Conservation (phyloP, 1,284 basidiomycete genomes). For the Sanghuangporus sanghuang region DNA sequence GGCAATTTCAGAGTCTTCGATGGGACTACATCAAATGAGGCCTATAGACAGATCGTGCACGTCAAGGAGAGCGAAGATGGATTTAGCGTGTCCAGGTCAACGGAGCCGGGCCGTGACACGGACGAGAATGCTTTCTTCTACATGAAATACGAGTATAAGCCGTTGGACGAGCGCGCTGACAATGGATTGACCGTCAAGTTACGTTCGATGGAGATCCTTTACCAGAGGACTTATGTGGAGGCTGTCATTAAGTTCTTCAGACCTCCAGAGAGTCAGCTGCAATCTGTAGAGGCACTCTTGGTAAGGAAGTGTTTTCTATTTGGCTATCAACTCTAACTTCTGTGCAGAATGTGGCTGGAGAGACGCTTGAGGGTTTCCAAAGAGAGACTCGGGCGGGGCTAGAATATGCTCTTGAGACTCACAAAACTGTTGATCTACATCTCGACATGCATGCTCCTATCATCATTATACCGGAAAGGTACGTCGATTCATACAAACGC, state of each 20-base stretch:
- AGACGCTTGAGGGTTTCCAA: conserved; percentile 91
- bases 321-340: background rate
- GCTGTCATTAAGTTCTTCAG: conserved; percentile 91
- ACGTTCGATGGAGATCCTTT: conserved; percentile 97
- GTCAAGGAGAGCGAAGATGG: conserved; percentile 59
- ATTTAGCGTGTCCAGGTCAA: conserved; percentile 22
- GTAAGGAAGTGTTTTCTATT: conserved; percentile 36
- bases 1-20: conserved; percentile 91
- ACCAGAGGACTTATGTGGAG: conserved; percentile 93
- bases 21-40: conserved; percentile 76
- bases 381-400: conserved; percentile 95
- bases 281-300: conserved; percentile 88
- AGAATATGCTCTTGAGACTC: conserved; percentile 88
- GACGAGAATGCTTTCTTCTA: conserved; percentile 83
- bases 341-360: conserved; percentile 80
- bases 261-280: conserved; percentile 92
- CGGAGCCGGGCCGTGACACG: conserved; percentile 26
- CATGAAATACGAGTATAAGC: conserved; percentile 90
- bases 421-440: conserved; percentile 94
- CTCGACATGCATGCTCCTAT: conserved; percentile 97
- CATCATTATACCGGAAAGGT: conserved; percentile 96
- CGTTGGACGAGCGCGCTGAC: conserved; percentile 90
- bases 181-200: conserved; percentile 87
- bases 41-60: conserved; percentile 91
- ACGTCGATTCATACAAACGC: conserved; percentile 9